Evolutionary conservation across 805 yeast genomes (phyloP).

Genomic region (Saccharomycopsis sp.): DNA sequence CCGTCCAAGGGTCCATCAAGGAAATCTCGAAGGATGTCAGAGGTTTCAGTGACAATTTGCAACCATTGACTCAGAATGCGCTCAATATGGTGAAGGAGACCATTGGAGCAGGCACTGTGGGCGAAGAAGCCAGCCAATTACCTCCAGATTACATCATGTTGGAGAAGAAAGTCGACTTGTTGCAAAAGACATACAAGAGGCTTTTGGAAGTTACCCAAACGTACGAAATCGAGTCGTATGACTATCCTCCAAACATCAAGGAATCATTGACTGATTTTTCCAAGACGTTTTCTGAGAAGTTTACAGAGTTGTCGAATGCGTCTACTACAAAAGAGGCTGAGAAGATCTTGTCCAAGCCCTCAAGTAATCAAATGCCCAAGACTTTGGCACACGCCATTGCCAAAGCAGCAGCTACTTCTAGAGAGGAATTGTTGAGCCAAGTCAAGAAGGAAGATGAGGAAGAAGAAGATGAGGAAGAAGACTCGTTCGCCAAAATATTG

Average conservation of each 20-base stretch:
- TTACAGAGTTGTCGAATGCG: conserved; percentile 53
- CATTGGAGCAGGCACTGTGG: conserved; percentile 41
- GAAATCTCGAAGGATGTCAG: conserved; percentile 16
- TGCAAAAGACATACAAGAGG: conserved; percentile 50
- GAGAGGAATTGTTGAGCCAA: conserved; percentile 32
- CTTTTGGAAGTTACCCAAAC: conserved; percentile 46
- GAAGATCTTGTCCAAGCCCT: conserved; percentile 34
- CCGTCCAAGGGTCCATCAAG: conserved; percentile 18
- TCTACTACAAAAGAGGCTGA: conserved; percentile 60
- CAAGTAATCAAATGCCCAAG: conserved; percentile 37
- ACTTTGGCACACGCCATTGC: conserved; percentile 67
- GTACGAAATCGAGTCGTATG: conserved; percentile 67
- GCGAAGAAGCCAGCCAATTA: conserved; percentile 61
- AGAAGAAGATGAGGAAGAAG: conserved; percentile 33
- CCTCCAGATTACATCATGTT: conserved; percentile 64
- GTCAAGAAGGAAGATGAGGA: conserved; percentile 20
- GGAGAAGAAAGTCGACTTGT: conserved; percentile 58
- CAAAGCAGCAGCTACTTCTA: conserved; percentile 43
- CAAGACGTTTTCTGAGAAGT: conserved; percentile 44
- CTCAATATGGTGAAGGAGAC: conserved; percentile 46
- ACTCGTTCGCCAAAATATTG: conserved; percentile 45
- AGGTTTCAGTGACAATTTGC: conserved; percentile 16
- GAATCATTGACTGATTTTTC: conserved; percentile 60
- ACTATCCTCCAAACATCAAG: conserved; percentile 70
- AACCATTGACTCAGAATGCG: conserved; percentile 29